These are phyloP conservation scores for Colletotrichum gloeosporioides DNA, from an alignment of 2,329 filamentous ascomycete genomes.

Conservation along the genomic window DNA sequence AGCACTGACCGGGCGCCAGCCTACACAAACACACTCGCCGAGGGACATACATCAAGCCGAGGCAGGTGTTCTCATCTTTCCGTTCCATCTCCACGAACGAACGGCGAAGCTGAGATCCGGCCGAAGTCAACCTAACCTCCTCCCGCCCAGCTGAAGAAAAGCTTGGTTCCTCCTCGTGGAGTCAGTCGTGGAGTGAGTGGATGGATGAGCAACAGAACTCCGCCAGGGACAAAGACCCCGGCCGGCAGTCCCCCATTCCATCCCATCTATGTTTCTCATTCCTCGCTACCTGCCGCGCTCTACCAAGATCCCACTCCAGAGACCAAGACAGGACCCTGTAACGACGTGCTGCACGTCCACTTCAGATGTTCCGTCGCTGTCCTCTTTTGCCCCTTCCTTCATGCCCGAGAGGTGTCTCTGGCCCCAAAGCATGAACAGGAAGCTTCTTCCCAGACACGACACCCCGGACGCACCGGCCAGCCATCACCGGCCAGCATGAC, in stretches of 20 bases:
- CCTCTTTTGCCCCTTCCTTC: not conserved
- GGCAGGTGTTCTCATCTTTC: not conserved
- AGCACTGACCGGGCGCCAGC: not conserved
- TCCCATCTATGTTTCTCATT: conserved; percentile 11
- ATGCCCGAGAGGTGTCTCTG: conserved; percentile 12
- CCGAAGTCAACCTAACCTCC: not conserved
- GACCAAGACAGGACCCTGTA: not conserved
- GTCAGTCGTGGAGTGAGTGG: not conserved
- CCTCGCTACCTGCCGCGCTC: not conserved
- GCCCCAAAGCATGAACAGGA: conserved; percentile 11
- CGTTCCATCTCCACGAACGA: not conserved
- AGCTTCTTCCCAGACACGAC: conserved; percentile 15
- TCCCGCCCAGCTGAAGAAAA: not conserved
- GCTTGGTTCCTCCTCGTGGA: not conserved
- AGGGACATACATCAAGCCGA: not conserved
- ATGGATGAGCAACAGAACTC: not conserved
- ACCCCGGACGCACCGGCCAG: conserved; percentile 11
- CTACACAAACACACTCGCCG: not conserved
- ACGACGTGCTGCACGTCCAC: not conserved
- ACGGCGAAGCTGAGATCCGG: not conserved
- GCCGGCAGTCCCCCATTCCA: not conserved
- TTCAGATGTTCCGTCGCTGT: conserved; percentile 6
- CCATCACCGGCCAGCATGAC: conserved; percentile 8
- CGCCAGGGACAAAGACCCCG: not conserved
- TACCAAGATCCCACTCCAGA: not conserved